These are phyloP conservation scores for Xylariaceae sp. DNA, from an alignment of 2,329 filamentous ascomycete genomes.

Conservation along the genomic window DNA sequence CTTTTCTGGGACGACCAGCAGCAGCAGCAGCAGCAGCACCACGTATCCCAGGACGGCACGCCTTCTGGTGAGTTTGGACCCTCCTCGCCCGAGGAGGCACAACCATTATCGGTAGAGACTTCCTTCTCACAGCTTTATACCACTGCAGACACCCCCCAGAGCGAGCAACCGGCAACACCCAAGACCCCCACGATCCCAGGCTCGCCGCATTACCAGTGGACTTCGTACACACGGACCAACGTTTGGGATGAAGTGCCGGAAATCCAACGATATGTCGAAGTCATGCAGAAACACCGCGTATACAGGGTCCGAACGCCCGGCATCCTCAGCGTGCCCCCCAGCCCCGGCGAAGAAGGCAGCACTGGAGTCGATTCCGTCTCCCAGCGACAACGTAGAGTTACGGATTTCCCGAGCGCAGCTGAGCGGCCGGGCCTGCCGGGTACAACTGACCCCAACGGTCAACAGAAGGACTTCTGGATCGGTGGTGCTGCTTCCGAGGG, in stretches of 20 bases:
- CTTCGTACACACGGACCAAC: slow-evolving; percentile 68
- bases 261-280: slow-evolving; percentile 81
- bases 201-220: slow-evolving; percentile 58
- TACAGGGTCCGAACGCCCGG: slow-evolving; percentile 31
- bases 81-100: slow-evolving; percentile 16
- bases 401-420: slow-evolving; percentile 76
- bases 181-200: slow-evolving; percentile 43
- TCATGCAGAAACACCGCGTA: slow-evolving; percentile 57
- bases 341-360: slow-evolving; percentile 15
- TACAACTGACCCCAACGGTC: slow-evolving; percentile 74
- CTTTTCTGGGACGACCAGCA: slow-evolving; percentile 55
- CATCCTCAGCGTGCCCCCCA: slow-evolving; percentile 21
- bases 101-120: slow-evolving; percentile 29
- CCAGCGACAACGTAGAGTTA: slow-evolving; percentile 58
- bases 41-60: slow-evolving; percentile 15
- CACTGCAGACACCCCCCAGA: slow-evolving; percentile 30
- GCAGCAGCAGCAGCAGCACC: slow-evolving; percentile 20
- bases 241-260: slow-evolving; percentile 90
- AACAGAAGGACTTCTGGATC: slow-evolving; percentile 63
- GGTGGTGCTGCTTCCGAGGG: slow-evolving; percentile 38
- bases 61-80: slow-evolving; percentile 18
- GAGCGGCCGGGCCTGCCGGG: slow-evolving; percentile 87
- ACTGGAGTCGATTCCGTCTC: slow-evolving; percentile 31
- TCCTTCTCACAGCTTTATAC: slow-evolving; percentile 35
- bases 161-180: slow-evolving; percentile 41